A percentile compares a stretch with the other conserved stretches of the same genome.
phyloP scores from a whole-genome alignment of 768 basidiomycete species.

The Baorangia bicolor region DNA sequence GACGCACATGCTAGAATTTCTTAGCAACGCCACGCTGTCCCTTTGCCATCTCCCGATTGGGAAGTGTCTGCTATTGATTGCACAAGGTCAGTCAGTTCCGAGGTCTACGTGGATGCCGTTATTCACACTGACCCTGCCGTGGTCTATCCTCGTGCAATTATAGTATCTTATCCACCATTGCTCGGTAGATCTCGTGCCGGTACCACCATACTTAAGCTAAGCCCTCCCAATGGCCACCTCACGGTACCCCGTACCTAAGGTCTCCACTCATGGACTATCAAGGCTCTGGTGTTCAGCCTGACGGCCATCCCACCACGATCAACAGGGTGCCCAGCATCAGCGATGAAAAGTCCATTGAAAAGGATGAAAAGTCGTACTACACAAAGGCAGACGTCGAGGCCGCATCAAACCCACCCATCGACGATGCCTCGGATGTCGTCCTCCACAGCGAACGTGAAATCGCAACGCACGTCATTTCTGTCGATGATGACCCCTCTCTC shows the following conservation, averaged over 20 bases:
- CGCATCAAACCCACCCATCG: background rate
- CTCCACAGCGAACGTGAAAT: constrained; percentile 47
- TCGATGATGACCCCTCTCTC: constrained; percentile 32
- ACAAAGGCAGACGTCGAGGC: constrained; percentile 36
- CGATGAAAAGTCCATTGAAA: constrained; percentile 13
- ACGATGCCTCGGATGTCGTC: constrained; percentile 13
- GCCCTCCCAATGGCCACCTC: background rate
- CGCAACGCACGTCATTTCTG: constrained; percentile 45
- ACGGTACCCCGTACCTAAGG: background rate
- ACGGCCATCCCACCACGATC: background rate
- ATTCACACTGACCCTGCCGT: background rate
- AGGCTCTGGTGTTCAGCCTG: background rate
- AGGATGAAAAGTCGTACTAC: constrained; percentile 14
- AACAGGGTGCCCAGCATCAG: background rate
- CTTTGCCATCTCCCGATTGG: background rate
- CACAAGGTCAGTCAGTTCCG: background rate
- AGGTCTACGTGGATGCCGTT: background rate
- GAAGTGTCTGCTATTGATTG: background rate
- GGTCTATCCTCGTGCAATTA: background rate
- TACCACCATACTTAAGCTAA: constrained; percentile 1
- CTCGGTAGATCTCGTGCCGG: background rate
- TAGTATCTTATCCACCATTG: background rate
- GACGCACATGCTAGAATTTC: background rate
- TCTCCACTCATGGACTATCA: constrained; percentile 5
- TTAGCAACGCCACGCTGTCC: background rate